These are phyloP conservation scores for Colletotrichum viniferum DNA, from an alignment of 2,329 filamentous ascomycete species.

Conservation along the genomic window DNA sequence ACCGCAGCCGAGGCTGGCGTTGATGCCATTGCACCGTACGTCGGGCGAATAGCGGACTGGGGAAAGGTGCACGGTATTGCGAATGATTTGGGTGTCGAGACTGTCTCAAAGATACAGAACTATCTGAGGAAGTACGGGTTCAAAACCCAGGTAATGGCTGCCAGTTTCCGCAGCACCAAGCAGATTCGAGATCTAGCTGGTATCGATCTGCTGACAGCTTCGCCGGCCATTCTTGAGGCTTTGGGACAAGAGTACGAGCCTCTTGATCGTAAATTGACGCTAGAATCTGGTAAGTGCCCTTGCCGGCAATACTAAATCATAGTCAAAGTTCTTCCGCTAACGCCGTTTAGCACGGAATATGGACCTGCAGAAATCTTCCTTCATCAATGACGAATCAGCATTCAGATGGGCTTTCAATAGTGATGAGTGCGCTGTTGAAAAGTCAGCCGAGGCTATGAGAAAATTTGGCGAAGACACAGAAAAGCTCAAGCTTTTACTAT, in stretches of 20 bases:
- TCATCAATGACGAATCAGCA: conserved; percentile 70
- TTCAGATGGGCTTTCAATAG: conserved; percentile 86
- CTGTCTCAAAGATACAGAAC: not conserved
- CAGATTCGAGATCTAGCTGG: not conserved
- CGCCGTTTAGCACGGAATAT: not conserved
- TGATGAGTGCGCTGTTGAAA: conserved; percentile 80
- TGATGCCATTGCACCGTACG: not conserved
- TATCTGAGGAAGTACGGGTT: not conserved
- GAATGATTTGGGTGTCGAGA: not conserved
- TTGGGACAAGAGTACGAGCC: not conserved
- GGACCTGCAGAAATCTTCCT: conserved; percentile 62
- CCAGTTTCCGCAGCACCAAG: not conserved
- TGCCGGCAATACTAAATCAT: not conserved
- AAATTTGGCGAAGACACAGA: conserved; percentile 79
- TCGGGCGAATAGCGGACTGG: not conserved
- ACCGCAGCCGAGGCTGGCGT: not conserved
- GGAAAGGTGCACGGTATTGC: not conserved
- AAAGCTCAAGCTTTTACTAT: conserved; percentile 72
- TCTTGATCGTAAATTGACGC: not conserved
- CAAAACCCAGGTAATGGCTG: not conserved
- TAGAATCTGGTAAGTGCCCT: not conserved
- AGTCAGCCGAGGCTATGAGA: conserved; percentile 80
- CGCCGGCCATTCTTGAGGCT: not conserved
- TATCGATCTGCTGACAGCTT: not conserved
- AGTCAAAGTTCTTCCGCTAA: not conserved